A percentile compares a stretch with the other conserved stretches of the same genome.
Evolutionary conservation across 2,329 filamentous ascomycete species (phyloP).

Genomic region (Venturia oleaginea): DNA sequence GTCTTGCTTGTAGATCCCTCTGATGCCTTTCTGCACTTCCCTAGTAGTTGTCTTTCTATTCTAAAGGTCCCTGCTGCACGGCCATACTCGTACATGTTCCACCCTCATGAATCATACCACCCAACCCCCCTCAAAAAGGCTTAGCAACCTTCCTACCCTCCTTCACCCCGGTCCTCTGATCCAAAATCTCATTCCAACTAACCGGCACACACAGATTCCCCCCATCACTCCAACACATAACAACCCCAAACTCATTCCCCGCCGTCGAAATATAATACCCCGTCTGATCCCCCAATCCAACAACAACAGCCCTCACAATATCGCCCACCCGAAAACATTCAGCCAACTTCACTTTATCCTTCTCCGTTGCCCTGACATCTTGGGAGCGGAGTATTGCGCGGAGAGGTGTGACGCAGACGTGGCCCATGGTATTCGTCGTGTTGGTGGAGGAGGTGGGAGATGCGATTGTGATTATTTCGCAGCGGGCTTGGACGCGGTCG

Average conservation of each 20-base stretch:
- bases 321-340: conserved; percentile 91
- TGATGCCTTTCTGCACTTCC: too few relatives aligned
- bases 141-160: conserved; percentile 91
- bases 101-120: background rate
- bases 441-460: background rate
- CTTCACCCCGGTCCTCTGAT: conserved; percentile 64
- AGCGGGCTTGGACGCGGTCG: conserved; percentile 72
- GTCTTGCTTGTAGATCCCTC: too few relatives aligned
- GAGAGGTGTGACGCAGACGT: conserved; percentile 37
- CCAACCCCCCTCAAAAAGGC: conserved; percentile 53
- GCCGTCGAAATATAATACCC: conserved; percentile 95
- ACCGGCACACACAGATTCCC: conserved; percentile 89
- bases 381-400: conserved; percentile 78
- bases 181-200: conserved; percentile 90
- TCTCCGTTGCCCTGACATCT: conserved; percentile 90
- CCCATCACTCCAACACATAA: conserved; percentile 81
- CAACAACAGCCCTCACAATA: conserved; percentile 77
- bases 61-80: too few relatives aligned
- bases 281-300: conserved; percentile 77
- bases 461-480: conserved; percentile 71
- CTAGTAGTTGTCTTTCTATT: too few relatives aligned
- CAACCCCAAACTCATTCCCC: conserved; percentile 82
- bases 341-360: conserved; percentile 84
- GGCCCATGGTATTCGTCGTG: background rate
- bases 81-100: too few relatives aligned